A percentile compares a stretch with the other conserved stretches of the same genome.
Evolutionary conservation across 2,329 filamentous ascomycete genomes (phyloP).

Genomic region (Keithomyces neogunnii): DNA sequence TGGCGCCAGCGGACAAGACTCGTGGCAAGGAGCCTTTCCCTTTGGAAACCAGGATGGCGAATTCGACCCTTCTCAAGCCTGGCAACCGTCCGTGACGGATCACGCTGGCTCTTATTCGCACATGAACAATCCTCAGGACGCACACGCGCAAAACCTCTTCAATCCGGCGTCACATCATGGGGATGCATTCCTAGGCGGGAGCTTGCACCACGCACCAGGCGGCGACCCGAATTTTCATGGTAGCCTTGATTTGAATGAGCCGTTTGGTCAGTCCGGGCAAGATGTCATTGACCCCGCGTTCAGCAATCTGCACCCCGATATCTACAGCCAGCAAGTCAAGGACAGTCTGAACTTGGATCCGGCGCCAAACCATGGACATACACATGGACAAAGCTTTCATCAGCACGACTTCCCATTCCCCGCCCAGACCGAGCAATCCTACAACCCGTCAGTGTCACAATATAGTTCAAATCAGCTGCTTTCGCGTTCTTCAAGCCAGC

Average conservation of each 20-base stretch:
- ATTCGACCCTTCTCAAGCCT: conserved; percentile 29
- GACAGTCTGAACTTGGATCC: conserved; percentile 19
- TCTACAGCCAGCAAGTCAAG: conserved; percentile 27
- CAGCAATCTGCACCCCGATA: conserved; percentile 25
- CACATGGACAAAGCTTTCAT: conserved; percentile 23
- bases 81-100: conserved; percentile 27
- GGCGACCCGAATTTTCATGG: conserved; percentile 21
- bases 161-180: conserved; percentile 21
- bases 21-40: conserved; percentile 26
- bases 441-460: conserved; percentile 22
- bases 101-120: conserved; percentile 24
- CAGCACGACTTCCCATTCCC: conserved; percentile 25
- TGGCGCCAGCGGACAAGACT: conserved; percentile 25
- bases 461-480: conserved; percentile 26
- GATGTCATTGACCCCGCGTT: conserved; percentile 30
- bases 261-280: conserved; percentile 23
- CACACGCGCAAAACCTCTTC: conserved; percentile 25
- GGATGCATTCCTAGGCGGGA: conserved; percentile 23
- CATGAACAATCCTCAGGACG: conserved; percentile 19
- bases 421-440: conserved; percentile 22
- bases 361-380: conserved; percentile 21
- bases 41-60: conserved; percentile 25
- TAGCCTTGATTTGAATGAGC: conserved; percentile 22
- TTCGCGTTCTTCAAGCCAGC: conserved; percentile 21
- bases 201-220: conserved; percentile 20